Conservation (phyloP, 2,329 filamentous ascomycete species). For the Colletotrichum graminicola region DNA sequence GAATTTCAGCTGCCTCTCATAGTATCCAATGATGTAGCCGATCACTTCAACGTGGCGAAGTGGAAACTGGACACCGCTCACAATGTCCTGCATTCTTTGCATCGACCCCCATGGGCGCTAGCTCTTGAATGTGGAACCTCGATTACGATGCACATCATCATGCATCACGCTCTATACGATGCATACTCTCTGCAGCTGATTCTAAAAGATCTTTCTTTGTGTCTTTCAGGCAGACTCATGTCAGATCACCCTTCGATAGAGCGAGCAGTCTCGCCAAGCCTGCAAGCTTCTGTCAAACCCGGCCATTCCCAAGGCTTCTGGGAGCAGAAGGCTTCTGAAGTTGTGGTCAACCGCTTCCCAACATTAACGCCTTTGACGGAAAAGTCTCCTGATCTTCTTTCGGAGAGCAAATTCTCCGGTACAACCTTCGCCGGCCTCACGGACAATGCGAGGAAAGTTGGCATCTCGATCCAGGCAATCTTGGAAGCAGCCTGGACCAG, state of each 20-base stretch:
- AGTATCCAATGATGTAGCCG: slow-evolving; percentile 19
- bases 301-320: slow-evolving; percentile 69
- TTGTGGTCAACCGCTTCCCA: slow-evolving; percentile 79
- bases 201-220: slow-evolving; percentile 66
- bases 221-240: slow-evolving; percentile 45
- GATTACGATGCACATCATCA: slow-evolving; percentile 58
- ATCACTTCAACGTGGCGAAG: slow-evolving; percentile 48
- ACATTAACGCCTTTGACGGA: slow-evolving; percentile 73
- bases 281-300: slow-evolving; percentile 50
- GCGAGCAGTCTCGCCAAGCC: slow-evolving; percentile 55
- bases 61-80: slow-evolving; percentile 54
- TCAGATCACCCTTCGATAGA: slow-evolving; percentile 47
- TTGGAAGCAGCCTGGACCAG: slow-evolving; percentile 84
- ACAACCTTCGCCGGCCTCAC: slow-evolving; percentile 64
- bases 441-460: slow-evolving; percentile 64
- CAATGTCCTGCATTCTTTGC: slow-evolving; percentile 57
- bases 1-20: slow-evolving; percentile 43
- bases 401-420: not conserved
- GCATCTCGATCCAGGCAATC: slow-evolving; percentile 81
- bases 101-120: slow-evolving; percentile 74
- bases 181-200: slow-evolving; percentile 78
- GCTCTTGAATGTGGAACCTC: slow-evolving; percentile 55
- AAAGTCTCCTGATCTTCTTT: slow-evolving; percentile 40
- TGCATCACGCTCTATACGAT: slow-evolving; percentile 90
- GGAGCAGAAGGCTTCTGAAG: slow-evolving; percentile 64